Evolutionary conservation across 2,329 filamentous ascomycete genomes (phyloP).

Genomic region (Camillea tinctor): DNA sequence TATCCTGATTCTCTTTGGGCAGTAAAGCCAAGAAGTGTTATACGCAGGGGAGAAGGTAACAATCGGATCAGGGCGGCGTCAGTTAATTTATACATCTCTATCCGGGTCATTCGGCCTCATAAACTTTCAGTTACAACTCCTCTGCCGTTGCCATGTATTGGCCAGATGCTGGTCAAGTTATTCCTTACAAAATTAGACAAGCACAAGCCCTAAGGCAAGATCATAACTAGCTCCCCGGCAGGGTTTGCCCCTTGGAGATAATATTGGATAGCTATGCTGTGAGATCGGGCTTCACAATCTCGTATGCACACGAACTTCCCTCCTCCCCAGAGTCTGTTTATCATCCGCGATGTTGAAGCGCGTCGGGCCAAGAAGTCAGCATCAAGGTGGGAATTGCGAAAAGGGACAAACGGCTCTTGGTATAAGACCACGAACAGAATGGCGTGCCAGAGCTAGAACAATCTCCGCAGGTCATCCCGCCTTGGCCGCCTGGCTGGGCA

Average conservation of each 20-base stretch:
- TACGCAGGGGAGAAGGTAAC: not conserved
- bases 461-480: not conserved
- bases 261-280: not conserved
- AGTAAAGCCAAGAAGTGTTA: not conserved
- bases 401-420: not conserved
- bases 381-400: not conserved
- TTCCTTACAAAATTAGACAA: not conserved
- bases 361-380: slow-evolving; percentile 1
- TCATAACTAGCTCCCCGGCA: not conserved
- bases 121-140: not conserved
- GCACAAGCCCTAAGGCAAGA: not conserved
- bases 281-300: too few relatives aligned
- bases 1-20: too few relatives aligned
- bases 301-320: too few relatives aligned
- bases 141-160: too few relatives aligned
- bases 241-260: not conserved
- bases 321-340: too few relatives aligned
- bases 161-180: not conserved
- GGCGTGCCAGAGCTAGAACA: slow-evolving; percentile 1
- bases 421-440: slow-evolving; percentile 1
- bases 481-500: slow-evolving; percentile 2
- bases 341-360: too few relatives aligned
- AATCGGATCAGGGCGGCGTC: not conserved
- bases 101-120: not conserved
- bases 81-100: not conserved